Evolutionary conservation across 2,329 filamentous ascomycete genomes (phyloP).

Genomic region (Ilyonectria sp.): DNA sequence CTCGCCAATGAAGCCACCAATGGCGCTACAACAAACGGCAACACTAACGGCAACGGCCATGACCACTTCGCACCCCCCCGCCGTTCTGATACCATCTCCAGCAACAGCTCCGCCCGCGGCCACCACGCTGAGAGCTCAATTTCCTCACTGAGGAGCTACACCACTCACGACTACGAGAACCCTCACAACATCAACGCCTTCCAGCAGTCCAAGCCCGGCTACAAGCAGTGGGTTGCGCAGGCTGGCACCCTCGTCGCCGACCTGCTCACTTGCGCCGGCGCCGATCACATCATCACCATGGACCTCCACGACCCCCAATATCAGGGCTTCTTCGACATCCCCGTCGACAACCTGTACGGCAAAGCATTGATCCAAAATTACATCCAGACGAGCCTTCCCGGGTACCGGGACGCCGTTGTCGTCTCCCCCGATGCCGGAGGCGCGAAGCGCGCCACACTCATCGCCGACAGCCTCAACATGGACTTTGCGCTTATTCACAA

Average conservation of each 20-base stretch:
- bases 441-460: slow-evolving; percentile 94
- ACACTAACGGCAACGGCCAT: slow-evolving; percentile 40
- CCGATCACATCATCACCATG: slow-evolving; percentile 98
- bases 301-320: slow-evolving; percentile 97
- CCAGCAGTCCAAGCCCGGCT: slow-evolving; percentile 85
- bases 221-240: slow-evolving; percentile 99
- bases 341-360: slow-evolving; percentile 97
- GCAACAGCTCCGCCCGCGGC: slow-evolving; percentile 52
- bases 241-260: slow-evolving; percentile 96
- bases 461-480: slow-evolving; percentile 93
- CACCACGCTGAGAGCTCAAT: slow-evolving; percentile 57
- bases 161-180: slow-evolving; percentile 77
- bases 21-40: slow-evolving; percentile 25
- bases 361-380: slow-evolving; percentile 80
- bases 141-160: slow-evolving; percentile 66
- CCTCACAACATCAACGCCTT: slow-evolving; percentile 69
- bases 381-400: slow-evolving; percentile 85
- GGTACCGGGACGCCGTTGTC: slow-evolving; percentile 89
- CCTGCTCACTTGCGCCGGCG: slow-evolving; percentile 93
- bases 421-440: slow-evolving; percentile 97
- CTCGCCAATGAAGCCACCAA: slow-evolving; percentile 63
- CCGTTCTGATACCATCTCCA: slow-evolving; percentile 55
- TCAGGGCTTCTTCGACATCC: slow-evolving; percentile 98
- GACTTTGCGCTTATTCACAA: slow-evolving; percentile 99
- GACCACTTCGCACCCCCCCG: slow-evolving; percentile 52